These are phyloP conservation scores for Clavariopsis aquatica DNA, from an alignment of 495 filamentous ascomycete species.

Conservation along the genomic window DNA sequence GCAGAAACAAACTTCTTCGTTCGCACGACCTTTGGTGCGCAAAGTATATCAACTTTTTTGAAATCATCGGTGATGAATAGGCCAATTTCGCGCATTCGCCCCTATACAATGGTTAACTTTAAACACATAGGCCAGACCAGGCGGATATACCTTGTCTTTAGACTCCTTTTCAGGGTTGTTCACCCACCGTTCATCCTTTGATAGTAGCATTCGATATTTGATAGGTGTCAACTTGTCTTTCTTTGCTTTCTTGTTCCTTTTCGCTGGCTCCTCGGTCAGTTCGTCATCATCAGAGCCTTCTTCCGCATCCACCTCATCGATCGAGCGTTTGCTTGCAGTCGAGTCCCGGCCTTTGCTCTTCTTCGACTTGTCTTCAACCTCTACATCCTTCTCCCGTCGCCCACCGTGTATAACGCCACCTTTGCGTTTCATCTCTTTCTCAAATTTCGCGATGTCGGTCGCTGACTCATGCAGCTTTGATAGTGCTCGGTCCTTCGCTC, in stretches of 20 bases:
- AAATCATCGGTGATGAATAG: constrained; percentile 76
- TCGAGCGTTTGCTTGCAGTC: constrained; percentile 53
- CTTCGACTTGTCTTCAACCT: constrained; percentile 29
- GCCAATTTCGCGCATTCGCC: constrained; percentile 78
- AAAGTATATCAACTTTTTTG: constrained; percentile 77
- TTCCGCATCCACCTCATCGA: constrained; percentile 59
- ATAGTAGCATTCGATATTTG: constrained; percentile 71
- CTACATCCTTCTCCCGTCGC: constrained; percentile 52
- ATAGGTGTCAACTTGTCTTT: constrained; percentile 51
- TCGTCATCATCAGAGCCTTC: constrained; percentile 50
- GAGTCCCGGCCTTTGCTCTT: constrained; percentile 36
- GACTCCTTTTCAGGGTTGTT: constrained; percentile 68
- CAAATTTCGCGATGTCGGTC: constrained; percentile 80
- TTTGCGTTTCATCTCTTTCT: constrained; percentile 89
- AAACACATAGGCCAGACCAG: constrained; percentile 33
- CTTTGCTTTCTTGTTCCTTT: constrained; percentile 62
- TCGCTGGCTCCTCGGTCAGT: constrained; percentile 45
- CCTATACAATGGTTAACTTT: constrained; percentile 49
- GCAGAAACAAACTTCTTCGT: constrained; percentile 92
- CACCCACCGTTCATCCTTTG: constrained; percentile 78
- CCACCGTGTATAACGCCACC: constrained; percentile 82
- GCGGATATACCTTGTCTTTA: constrained; percentile 52
- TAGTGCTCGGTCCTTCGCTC: constrained; percentile 80
- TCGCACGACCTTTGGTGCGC: constrained; percentile 79
- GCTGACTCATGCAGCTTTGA: constrained; percentile 74